phyloP scores from a whole-genome alignment of 371 early-diverging fungal species.

The Mucor saturninus region DNA sequence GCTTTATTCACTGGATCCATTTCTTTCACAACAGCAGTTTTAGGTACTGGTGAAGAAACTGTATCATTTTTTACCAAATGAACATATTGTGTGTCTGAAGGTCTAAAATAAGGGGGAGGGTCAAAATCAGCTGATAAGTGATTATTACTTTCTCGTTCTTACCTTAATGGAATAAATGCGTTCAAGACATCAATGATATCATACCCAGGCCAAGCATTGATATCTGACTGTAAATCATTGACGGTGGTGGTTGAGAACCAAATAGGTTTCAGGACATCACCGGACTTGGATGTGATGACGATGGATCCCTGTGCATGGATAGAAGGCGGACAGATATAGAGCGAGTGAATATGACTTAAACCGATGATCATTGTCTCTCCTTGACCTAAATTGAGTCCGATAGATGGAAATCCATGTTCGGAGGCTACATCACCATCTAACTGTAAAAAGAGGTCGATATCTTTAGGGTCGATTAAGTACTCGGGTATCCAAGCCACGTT shows the following conservation, averaged over 20 bases:
- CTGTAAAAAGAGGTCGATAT: constrained; percentile 28
- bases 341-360: constrained; percentile 32
- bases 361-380: constrained; percentile 31
- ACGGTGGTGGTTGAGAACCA: constrained; percentile 27
- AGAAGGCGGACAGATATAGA: constrained; percentile 41
- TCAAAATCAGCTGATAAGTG: not conserved
- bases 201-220: constrained; percentile 42
- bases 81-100: constrained; percentile 12
- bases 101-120: not conserved
- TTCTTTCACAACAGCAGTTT: not conserved
- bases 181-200: constrained; percentile 47
- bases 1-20: not conserved
- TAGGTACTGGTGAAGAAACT: not conserved
- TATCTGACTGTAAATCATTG: constrained; percentile 8
- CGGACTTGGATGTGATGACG: constrained; percentile 40
- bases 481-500: constrained; percentile 48
- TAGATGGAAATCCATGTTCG: constrained; percentile 35
- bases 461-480: constrained; percentile 38
- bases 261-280: constrained; percentile 40
- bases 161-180: constrained; percentile 41
- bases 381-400: constrained; percentile 28
- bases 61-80: constrained; percentile 12
- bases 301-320: constrained; percentile 30
- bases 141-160: not conserved
- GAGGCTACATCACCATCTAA: constrained; percentile 43